Evolutionary conservation across 2,329 filamentous ascomycete genomes (phyloP), one percentile per base, ranked within the genome.

Genomic region (Apiospora koreana): DNA sequence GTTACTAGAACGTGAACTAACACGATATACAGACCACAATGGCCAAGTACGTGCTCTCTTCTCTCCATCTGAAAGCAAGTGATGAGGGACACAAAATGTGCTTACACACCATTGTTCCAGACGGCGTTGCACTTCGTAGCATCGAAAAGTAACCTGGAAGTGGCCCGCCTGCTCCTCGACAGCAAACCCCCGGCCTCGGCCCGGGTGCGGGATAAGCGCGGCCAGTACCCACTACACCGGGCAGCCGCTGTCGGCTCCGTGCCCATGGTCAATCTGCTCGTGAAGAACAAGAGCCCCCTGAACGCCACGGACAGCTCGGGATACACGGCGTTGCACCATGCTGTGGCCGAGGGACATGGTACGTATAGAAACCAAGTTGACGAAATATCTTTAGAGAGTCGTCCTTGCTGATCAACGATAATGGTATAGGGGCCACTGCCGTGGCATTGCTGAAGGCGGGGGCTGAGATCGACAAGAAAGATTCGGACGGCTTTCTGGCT

Each of bases 41-140:
- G 91, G 91, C 72, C 92, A 93, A 83, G 88, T 89, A 75, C 74
- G 74, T 38, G 65, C 14, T 28, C n/a, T n/a, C n/a, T n/a, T n/a
- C n/a, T 9, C 25, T 65, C 38, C 18, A 21, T 58, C 42, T 64
- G 50, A 58, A 62, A 72, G 45, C 25, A 31, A 31, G 25, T 21
- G 14, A 43, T 12, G 14, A 12, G 5, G 25, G 6, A 31, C 5
- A 16, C 6, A 9, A 38, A 62, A 2, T 10, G 8, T 38, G 21
- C 54, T 62, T 38, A 62, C 54, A 2, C 2, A 68, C 16, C 64
- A 66, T 12, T 21, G 38, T 18, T n/a, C 66, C 75, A 97, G 89
- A 97, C 94, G 28, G 94, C 92, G 12, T 88, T 99, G 25, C 95
- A 98, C 81, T 97, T 98, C 79, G 91, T 94, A 66, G 92, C 93